Conservation (phyloP, 2,329 filamentous ascomycete genomes). For the Sarocladium strictum region DNA sequence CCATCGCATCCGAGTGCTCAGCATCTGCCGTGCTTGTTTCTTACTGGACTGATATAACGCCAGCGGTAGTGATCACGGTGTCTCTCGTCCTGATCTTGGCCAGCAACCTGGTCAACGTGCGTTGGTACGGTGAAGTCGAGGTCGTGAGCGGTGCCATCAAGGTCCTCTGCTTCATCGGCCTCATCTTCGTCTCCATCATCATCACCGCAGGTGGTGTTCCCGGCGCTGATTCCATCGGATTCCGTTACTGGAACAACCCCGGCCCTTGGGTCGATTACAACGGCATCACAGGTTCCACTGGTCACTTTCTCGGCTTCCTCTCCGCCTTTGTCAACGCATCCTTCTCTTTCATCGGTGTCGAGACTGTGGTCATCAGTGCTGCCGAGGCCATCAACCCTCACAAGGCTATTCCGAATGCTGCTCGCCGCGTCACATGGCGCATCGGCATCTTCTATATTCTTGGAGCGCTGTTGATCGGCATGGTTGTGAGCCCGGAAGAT, state of each 20-base stretch:
- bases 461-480: conserved; percentile 68
- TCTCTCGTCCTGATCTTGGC: conserved; percentile 16
- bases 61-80: conserved; percentile 8
- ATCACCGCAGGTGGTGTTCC: conserved; percentile 42
- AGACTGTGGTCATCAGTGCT: conserved; percentile 6
- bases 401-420: conserved; percentile 68
- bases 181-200: conserved; percentile 42
- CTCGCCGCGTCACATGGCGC: conserved; percentile 75
- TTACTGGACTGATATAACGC: conserved; percentile 29
- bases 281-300: conserved; percentile 27
- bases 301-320: conserved; percentile 53
- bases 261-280: conserved; percentile 23
- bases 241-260: conserved; percentile 31
- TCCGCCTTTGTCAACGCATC: conserved; percentile 49
- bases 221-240: conserved; percentile 34
- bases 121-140: conserved; percentile 46
- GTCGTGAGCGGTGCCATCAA: conserved; percentile 46
- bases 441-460: conserved; percentile 77
- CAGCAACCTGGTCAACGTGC: conserved; percentile 27
- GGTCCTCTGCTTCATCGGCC: conserved; percentile 42
- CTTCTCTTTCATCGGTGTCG: conserved; percentile 46
- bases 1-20: conserved; percentile 37
- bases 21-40: conserved; percentile 39
- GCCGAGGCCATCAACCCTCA: conserved; percentile 51
- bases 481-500: conserved; percentile 61